Evolutionary conservation across 2,329 filamentous ascomycete genomes (phyloP), one percentile per base, ranked within the genome.

Genomic region (Fusarium dimerum): DNA sequence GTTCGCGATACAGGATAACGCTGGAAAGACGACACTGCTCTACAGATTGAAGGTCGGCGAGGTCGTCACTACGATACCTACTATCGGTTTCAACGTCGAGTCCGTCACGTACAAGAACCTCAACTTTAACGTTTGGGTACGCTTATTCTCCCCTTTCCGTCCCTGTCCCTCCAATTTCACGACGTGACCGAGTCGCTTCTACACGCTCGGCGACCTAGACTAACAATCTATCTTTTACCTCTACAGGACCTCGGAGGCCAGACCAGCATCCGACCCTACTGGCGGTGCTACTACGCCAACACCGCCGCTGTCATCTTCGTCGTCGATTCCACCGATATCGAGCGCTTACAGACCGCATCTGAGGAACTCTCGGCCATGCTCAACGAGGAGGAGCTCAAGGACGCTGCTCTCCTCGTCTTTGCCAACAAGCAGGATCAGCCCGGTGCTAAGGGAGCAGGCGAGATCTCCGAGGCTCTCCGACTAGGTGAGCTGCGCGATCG

Each of bases 401-500:
- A 97, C 68, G 93, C 94, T 12, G 87, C 92, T 18, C 78, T 99
- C 49, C 77, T 99, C 49, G 94, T 99, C 11, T 99, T 97, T 73
- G 94, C 94, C 67, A 99, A 99, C 78, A 99, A 99, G 78, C 94
- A 99, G 74, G 94, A 99, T 76, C 92, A 97, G 74, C 93, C 93
- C 2, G 94, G 94, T 16, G 93, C 94, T 45, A 96, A 96, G 76
- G 94, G 93, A 2, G 94, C 94, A 1, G 94, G 92, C 16, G 94
- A 97, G 72, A 99, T 99, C 59, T 96, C 90, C 50, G 93, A 97
- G 76, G 93, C 92, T 45, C 75, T 99, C 72, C 88, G 88, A 66
- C 76, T 99, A 62, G 92, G 91, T 48, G 92, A 97, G 73, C 77
- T 99, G 70, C 88, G 93, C 66, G 94, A 99, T 73, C 84, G 94